These are phyloP conservation scores for Enteropsectra breve DNA, from an alignment of 371 early-diverging fungal genomes.

Conservation along the genomic window DNA sequence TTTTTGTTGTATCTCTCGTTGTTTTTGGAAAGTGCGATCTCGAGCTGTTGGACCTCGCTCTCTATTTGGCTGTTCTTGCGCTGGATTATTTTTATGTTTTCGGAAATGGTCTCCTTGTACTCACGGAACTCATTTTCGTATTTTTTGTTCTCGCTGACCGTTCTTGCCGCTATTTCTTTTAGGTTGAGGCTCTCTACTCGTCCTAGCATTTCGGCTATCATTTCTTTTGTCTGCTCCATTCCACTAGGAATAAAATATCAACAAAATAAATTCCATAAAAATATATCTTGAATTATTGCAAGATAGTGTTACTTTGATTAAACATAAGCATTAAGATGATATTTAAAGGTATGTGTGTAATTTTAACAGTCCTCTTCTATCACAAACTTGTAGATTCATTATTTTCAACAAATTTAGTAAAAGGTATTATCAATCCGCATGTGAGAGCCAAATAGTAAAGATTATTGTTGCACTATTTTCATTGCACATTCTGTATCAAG, in stretches of 20 bases:
- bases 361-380: not conserved
- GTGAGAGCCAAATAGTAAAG: not conserved
- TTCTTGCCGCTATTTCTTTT: no score
- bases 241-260: no score
- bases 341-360: not conserved
- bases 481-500: not conserved
- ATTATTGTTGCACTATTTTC: not conserved
- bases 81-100: not conserved
- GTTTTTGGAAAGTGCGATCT: slow-evolving; percentile 29
- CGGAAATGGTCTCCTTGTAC: not conserved
- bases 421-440: not conserved
- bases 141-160: not conserved
- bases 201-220: not conserved
- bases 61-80: slow-evolving; percentile 22
- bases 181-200: no score
- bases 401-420: not conserved
- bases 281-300: not conserved
- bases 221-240: slow-evolving; percentile 1
- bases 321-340: no score
- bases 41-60: slow-evolving; percentile 18
- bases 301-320: no score
- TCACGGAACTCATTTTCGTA: not conserved
- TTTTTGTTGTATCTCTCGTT: slow-evolving; percentile 16
- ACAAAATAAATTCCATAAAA: not conserved
- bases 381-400: not conserved